phyloP scores from a whole-genome alignment of 371 early-diverging fungal genomes.

The Syncephalis plumigaleata region DNA sequence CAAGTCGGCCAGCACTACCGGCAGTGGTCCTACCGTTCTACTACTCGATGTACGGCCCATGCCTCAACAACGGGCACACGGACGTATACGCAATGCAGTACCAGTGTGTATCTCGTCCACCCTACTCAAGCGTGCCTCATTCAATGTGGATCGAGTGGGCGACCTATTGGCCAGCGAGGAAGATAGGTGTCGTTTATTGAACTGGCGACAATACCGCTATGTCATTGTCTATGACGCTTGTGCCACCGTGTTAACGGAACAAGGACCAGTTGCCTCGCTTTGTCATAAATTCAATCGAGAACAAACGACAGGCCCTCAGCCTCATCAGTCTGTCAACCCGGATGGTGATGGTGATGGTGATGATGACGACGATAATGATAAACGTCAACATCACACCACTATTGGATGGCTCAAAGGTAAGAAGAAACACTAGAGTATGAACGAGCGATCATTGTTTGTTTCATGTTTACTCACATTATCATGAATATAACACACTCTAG shows the following conservation, averaged over 20 bases:
- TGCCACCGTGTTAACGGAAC: slow-evolving; percentile 18
- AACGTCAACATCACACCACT: slow-evolving; percentile 15
- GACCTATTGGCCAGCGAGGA: slow-evolving; percentile 27
- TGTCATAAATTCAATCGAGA: slow-evolving; percentile 15
- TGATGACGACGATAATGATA: too few relatives aligned
- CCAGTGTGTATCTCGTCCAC: slow-evolving; percentile 37
- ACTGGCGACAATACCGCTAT: slow-evolving; percentile 22
- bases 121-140: slow-evolving; percentile 33
- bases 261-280: slow-evolving; percentile 21
- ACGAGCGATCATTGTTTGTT: neutral
- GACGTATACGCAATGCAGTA: slow-evolving; percentile 22
- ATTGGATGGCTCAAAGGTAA: slow-evolving; percentile 15
- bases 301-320: too few relatives aligned
- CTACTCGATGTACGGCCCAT: slow-evolving; percentile 31
- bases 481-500: slow-evolving; percentile 5
- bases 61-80: slow-evolving; percentile 22
- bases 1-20: neutral
- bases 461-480: neutral
- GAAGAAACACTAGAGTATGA: neutral
- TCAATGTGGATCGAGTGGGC: slow-evolving; percentile 28
- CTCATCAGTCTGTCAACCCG: too few relatives aligned
- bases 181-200: slow-evolving; percentile 16
- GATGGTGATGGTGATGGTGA: too few relatives aligned
- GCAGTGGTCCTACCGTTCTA: slow-evolving; percentile 8
- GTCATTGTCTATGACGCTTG: slow-evolving; percentile 37